phyloP scores from a whole-genome alignment of 1,284 basidiomycete species.

The Apiotrichum veenhuisii region DNA sequence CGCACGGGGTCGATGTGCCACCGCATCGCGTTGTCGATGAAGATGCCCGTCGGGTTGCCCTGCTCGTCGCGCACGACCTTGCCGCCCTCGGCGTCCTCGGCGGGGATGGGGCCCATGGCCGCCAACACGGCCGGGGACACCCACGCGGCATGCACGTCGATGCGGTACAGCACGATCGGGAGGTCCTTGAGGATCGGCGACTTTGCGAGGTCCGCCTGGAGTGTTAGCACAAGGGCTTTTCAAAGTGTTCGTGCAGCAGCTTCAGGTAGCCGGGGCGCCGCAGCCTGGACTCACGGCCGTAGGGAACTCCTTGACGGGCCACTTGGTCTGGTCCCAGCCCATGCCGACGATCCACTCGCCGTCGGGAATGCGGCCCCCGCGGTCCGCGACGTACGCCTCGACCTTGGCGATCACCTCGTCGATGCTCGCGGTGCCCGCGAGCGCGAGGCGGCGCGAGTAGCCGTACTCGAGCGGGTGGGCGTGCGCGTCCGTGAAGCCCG shows the following conservation, averaged over 20 bases:
- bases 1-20: conserved; percentile 48
- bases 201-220: conserved; percentile 59
- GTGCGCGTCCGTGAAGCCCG: conserved; percentile 63
- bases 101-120: conserved; percentile 56
- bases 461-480: conserved; percentile 51
- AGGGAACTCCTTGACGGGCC: conserved; percentile 63
- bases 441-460: conserved; percentile 59
- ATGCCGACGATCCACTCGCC: conserved; percentile 74
- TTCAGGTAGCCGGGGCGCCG: not conserved
- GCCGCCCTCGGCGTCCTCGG: conserved; percentile 66
- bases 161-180: conserved; percentile 65
- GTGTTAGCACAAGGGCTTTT: not conserved
- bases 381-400: conserved; percentile 58
- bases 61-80: conserved; percentile 62
- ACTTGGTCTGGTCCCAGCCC: conserved; percentile 86
- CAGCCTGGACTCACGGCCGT: conserved; percentile 64
- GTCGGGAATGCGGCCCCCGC: conserved; percentile 55
- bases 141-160: conserved; percentile 84
- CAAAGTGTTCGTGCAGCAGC: not conserved
- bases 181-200: conserved; percentile 64
- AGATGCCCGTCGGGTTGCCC: conserved; percentile 68
- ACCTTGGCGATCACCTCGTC: conserved; percentile 62
- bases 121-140: conserved; percentile 65
- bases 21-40: conserved; percentile 46
- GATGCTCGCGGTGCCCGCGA: conserved; percentile 59